A percentile compares a stretch with the other conserved stretches of the same genome.
Conservation (phyloP, 352 stramenopile species). For the Hyaloperonospora brassicae region DNA sequence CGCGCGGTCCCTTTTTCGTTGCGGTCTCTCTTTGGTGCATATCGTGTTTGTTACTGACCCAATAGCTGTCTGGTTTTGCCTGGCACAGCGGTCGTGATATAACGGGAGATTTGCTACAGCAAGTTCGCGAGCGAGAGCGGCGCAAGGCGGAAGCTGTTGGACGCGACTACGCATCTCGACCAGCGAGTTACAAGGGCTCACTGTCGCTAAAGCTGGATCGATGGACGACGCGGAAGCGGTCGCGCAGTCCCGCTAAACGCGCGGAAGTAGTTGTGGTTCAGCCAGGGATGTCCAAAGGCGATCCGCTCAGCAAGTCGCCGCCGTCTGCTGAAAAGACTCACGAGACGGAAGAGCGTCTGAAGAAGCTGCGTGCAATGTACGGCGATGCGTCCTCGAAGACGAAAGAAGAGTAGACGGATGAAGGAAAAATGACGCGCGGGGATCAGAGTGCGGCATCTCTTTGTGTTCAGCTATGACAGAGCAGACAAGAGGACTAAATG, state of each 20-base stretch:
- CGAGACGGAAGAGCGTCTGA: slow-evolving; percentile 55
- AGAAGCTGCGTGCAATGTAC: slow-evolving; percentile 69
- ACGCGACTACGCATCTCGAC: slow-evolving; percentile 86
- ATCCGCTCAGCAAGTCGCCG: slow-evolving; percentile 17
- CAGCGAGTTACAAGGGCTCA: slow-evolving; percentile 89
- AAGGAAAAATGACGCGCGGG: neutral
- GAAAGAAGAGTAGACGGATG: slow-evolving; percentile 19
- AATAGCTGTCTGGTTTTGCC: slow-evolving; percentile 2
- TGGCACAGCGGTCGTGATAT: slow-evolving; percentile 23
- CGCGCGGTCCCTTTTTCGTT: neutral
- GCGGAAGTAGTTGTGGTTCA: slow-evolving; percentile 40
- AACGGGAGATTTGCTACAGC: slow-evolving; percentile 81
- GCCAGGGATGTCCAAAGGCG: slow-evolving; percentile 25
- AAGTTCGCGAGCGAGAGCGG: slow-evolving; percentile 88
- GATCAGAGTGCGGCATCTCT: no score
- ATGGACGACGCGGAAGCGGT: slow-evolving; percentile 69
- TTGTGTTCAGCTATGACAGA: no score
- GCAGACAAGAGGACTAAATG: no score
- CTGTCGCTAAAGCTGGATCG: slow-evolving; percentile 87
- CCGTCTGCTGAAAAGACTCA: slow-evolving; percentile 26
- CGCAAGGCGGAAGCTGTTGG: slow-evolving; percentile 85
- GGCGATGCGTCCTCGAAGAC: slow-evolving; percentile 59
- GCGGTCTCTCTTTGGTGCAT: neutral
- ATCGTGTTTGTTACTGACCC: slow-evolving; percentile 4
- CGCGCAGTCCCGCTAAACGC: slow-evolving; percentile 57